Base-by-base conservation (phyloP, 2,329 filamentous ascomycete species). In the Thyridium curvatum region DNA sequence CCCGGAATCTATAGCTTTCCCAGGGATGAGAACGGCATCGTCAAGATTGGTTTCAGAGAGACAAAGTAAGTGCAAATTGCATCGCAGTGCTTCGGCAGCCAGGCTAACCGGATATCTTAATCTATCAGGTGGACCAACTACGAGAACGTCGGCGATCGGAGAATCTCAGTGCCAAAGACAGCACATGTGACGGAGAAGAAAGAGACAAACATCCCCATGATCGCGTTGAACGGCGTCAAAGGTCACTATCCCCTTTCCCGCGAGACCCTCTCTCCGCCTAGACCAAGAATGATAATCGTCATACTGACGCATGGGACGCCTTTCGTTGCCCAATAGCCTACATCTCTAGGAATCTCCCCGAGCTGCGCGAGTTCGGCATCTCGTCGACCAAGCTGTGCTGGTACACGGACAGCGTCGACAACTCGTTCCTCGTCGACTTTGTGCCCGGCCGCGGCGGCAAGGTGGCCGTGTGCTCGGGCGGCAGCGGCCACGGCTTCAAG, bases 321-420 rank as follows among this genome's bases (percentile, higher is more conserved):
- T n/a, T n/a, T n/a, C n/a, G n/a, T n/a, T n/a, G n/a, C n/a, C n/a
- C 21, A 13, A 41, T 18, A 37, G 37, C 12, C 3, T 43, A 41
- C 31, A 39, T 43, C 18, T 10, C 13, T 10, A 30, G 32, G 14
- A 41, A 38, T 12, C 9, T 42, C 8, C 42, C 42, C 7, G 35
- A 38, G n/a, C 34, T 44, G 8, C 16, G 15, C 16, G 34, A 38
- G 6, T 35, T 44, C 26, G 42, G 42, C 8, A 44, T 42, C 30
- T 30, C 35, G 8, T 28, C 30, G 4, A 33, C 33, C 12, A 44
- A 44, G 26, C 32, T 40, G 17, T 40, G 52, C 44, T 58, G 53
- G 52, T 58, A 55, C 33, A 57, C 49, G n/a, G 55, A 55, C 26
- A 55, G 52, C 32, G 47, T 53, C 29, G 53, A 54, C 34, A 54